phyloP scores from a whole-genome alignment of 495 filamentous ascomycete genomes.

The Penicillium cinerascens region DNA sequence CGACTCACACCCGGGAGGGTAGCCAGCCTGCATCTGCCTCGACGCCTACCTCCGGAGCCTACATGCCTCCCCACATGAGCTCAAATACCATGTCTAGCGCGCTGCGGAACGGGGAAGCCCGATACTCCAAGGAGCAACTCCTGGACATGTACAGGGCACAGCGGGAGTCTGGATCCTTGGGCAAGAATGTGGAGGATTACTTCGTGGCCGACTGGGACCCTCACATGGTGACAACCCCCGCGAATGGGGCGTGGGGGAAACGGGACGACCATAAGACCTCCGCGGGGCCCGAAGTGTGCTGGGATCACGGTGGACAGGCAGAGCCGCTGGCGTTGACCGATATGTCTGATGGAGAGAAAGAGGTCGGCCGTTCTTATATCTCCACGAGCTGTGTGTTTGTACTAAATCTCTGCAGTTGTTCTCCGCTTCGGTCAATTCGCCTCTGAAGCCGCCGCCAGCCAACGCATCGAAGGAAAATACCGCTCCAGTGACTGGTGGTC shows the following conservation, averaged over 20 bases:
- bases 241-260: conserved; percentile 72
- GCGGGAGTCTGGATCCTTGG: conserved; percentile 51
- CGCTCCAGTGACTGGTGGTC: conserved; percentile 54
- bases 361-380: conserved; percentile 48
- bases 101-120: conserved; percentile 58
- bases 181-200: conserved; percentile 64
- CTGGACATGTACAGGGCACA: conserved; percentile 68
- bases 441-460: conserved; percentile 78
- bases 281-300: conserved; percentile 76
- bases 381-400: conserved; percentile 5
- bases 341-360: conserved; percentile 79
- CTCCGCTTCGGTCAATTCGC: conserved; percentile 82
- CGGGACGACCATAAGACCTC: conserved; percentile 64
- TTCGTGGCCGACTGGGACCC: conserved; percentile 77
- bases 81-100: conserved; percentile 44
- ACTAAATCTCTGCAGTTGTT: conserved; percentile 57
- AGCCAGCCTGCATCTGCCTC: conserved; percentile 47
- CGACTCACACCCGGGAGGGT: conserved; percentile 48
- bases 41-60: conserved; percentile 50
- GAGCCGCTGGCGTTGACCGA: conserved; percentile 71
- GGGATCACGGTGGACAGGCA: conserved; percentile 73
- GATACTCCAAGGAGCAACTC: conserved; percentile 82
- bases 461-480: conserved; percentile 65
- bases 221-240: conserved; percentile 56
- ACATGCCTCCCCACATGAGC: conserved; percentile 59